Conservation (phyloP, 192 early-diverging fungal species). For the Geosiphon pyriformis region DNA sequence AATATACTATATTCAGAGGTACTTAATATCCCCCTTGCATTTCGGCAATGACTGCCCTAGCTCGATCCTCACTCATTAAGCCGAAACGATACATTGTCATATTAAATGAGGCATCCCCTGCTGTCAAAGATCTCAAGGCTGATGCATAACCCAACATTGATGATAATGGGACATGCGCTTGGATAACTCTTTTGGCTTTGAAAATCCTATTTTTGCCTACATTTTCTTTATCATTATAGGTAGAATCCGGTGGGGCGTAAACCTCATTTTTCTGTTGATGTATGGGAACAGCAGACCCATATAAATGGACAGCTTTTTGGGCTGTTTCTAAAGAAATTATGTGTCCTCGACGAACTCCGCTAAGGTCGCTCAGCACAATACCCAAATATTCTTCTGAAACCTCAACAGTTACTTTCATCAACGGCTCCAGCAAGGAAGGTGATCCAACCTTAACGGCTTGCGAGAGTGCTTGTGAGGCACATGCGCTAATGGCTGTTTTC, state of each 20-base stretch:
- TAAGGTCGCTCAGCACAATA: constrained; percentile 72
- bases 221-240: constrained; percentile 18
- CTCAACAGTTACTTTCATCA: constrained; percentile 69
- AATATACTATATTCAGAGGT: too few relatives aligned
- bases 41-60: constrained; percentile 63
- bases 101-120: constrained; percentile 75
- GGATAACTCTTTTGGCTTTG: constrained; percentile 32
- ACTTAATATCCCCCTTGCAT: constrained; percentile 33
- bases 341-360: constrained; percentile 67
- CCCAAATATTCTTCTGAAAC: constrained; percentile 73
- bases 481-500: constrained; percentile 52
- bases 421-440: constrained; percentile 66
- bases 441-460: constrained; percentile 43
- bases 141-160: constrained; percentile 84
- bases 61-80: constrained; percentile 65
- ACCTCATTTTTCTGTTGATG: constrained; percentile 28
- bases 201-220: constrained; percentile 25
- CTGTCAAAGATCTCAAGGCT: constrained; percentile 77
- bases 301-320: not conserved
- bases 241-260: constrained; percentile 43
- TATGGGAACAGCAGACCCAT: too few relatives aligned
- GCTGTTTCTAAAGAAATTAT: constrained; percentile 57
- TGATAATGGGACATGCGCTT: constrained; percentile 68
- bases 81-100: constrained; percentile 85
- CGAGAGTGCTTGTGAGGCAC: constrained; percentile 57